These are phyloP conservation scores for Aspergillus quadricinctus DNA, from an alignment of 2,329 filamentous ascomycete genomes.

Conservation along the genomic window DNA sequence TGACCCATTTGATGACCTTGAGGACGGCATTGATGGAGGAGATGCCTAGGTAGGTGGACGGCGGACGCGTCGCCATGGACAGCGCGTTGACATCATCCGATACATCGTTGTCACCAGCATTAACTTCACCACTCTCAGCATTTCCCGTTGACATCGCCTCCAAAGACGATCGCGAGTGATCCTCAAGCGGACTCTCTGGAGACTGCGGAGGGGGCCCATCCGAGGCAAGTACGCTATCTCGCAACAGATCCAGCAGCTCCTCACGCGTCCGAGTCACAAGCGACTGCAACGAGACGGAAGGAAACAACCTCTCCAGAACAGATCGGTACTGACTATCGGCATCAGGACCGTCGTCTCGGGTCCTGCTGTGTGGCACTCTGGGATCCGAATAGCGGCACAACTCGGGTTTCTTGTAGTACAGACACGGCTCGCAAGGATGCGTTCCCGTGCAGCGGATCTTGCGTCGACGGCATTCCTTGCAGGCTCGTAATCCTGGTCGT, in stretches of 20 bases:
- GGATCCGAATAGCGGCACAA: constrained; percentile 74
- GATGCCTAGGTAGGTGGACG: constrained; percentile 64
- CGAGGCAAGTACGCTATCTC: not conserved
- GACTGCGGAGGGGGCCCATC: not conserved
- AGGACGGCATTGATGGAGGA: constrained; percentile 69
- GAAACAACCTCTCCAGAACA: constrained; percentile 58
- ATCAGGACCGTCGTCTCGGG: constrained; percentile 46
- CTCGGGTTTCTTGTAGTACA: constrained; percentile 72
- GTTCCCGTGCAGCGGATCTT: constrained; percentile 78
- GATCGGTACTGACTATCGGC: constrained; percentile 43
- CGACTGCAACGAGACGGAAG: constrained; percentile 51
- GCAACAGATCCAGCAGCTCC: constrained; percentile 54
- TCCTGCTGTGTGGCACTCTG: constrained; percentile 69
- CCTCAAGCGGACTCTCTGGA: not conserved
- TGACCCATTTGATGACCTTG: constrained; percentile 58
- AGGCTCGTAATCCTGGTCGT: constrained; percentile 43
- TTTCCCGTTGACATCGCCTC: not conserved
- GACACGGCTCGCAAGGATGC: constrained; percentile 73
- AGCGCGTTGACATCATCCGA: constrained; percentile 67
- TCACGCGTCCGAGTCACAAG: constrained; percentile 51
- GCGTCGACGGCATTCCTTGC: constrained; percentile 68
- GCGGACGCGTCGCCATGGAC: constrained; percentile 55
- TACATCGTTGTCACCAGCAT: constrained; percentile 33
- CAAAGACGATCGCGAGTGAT: not conserved
- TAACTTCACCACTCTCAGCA: not conserved